Evolutionary conservation across 2,329 filamentous ascomycete species (phyloP), one percentile per base, ranked within the genome.

Genomic region (Sarocladiaceae sp.): DNA sequence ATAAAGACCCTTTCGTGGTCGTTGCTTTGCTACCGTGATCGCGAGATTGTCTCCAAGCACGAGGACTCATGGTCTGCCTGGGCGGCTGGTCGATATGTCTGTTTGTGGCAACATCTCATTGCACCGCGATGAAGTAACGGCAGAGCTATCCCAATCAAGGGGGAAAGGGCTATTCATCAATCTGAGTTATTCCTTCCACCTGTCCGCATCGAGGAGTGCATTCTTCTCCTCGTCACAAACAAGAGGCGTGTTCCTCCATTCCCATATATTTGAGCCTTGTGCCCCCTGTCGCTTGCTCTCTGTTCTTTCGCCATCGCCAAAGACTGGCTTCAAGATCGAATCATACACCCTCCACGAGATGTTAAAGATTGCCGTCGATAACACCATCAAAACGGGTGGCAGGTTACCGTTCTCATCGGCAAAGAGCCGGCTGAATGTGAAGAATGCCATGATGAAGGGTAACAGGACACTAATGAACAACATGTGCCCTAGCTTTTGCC

Each of bases 281-380:
- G 15, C 3, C 16, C 27, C 13, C 15, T 21, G 9, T 29, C 9
- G 9, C 27, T 33, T 32, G 24, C 60, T 59, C 24, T 62, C 51
- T 3, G 79, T 82, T 54, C 75, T 77, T 70, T 97, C 91, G 0
- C 93, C 93, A 58, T 97, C 86, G 1, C 91, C 91, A 69, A 94
- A 96, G 0, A 83, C 32, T 1, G 64, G 67, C 60, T 79, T 82
- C 52, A 70, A 59, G 2, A 70, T 58, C 2, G 21, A 23, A 43
- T 76, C 73, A 41, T 77, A 74, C 3, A 49, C 52, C 47, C 60
- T 53, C 73, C 73, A 77, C 9, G 68, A 47, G 3, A 64, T 10
- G 13, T 65, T 70, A 47, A 84, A 80, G 2, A 84, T 11, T 2
- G 69, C 60, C 1, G 69, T 73, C 45, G 73, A 68, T 0, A 75